These are phyloP conservation scores for Apophysomyces sp. DNA, from an alignment of 371 early-diverging fungal genomes.

Conservation along the genomic window DNA sequence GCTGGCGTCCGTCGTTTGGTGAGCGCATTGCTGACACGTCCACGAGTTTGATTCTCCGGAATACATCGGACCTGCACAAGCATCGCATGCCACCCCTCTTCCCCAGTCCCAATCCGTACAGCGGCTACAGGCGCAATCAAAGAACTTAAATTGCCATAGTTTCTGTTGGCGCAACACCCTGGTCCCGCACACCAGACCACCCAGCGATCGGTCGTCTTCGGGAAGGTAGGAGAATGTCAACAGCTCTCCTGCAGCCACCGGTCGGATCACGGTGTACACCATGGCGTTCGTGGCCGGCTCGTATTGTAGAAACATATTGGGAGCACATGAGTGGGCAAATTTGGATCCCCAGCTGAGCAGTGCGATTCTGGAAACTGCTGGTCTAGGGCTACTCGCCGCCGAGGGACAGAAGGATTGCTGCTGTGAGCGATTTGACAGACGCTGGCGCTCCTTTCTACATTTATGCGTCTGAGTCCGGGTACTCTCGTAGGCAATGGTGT, in stretches of 20 bases:
- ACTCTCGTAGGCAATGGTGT: slow-evolving; percentile 35
- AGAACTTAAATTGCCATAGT: slow-evolving; percentile 43
- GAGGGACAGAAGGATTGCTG: not conserved
- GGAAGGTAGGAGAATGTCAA: slow-evolving; percentile 48
- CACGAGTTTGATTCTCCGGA: slow-evolving; percentile 7
- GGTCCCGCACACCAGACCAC: slow-evolving; percentile 44
- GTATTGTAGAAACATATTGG: slow-evolving; percentile 46
- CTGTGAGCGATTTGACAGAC: slow-evolving; percentile 7
- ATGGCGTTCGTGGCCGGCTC: slow-evolving; percentile 32
- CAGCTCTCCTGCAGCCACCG: slow-evolving; percentile 27
- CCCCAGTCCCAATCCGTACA: slow-evolving; percentile 41
- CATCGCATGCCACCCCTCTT: slow-evolving; percentile 20
- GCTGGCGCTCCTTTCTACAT: slow-evolving; percentile 23
- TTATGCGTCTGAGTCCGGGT: slow-evolving; percentile 30
- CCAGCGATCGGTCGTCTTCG: slow-evolving; percentile 40
- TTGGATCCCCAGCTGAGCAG: slow-evolving; percentile 48
- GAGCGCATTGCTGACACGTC: slow-evolving; percentile 21
- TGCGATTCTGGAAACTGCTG: slow-evolving; percentile 28
- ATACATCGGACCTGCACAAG: slow-evolving; percentile 4
- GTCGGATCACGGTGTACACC: slow-evolving; percentile 36
- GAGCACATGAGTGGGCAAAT: slow-evolving; percentile 48
- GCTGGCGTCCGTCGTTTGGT: not conserved
- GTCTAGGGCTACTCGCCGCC: not conserved
- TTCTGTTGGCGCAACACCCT: slow-evolving; percentile 29
- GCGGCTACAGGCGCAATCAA: slow-evolving; percentile 39